Percentiles rank a stretch among this genome's conserved stretches.
Conservation (phyloP, 2,329 filamentous ascomycete species). For the Colletotrichum neosansevieriae region DNA sequence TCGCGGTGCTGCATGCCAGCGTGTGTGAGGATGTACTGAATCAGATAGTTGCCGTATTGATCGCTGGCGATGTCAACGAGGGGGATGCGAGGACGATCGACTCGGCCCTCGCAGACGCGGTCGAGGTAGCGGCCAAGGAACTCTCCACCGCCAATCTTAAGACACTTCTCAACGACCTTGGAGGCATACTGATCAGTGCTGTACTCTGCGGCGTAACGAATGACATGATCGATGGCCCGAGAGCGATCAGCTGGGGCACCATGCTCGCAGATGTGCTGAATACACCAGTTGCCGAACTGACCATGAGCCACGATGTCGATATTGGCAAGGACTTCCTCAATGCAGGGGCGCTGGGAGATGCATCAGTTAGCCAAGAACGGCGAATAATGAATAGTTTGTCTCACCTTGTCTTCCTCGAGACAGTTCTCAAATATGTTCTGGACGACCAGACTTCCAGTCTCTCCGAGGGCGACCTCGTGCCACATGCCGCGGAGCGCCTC, state of each 20-base stretch:
- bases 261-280: conserved; percentile 98
- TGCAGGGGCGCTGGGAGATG: conserved; percentile 83
- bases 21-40: conserved; percentile 96
- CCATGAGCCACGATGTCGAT: conserved; percentile 97
- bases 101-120: conserved; percentile 90
- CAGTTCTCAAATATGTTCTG: conserved; percentile 99
- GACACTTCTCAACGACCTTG: conserved; percentile 98
- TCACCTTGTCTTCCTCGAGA: conserved; percentile 96
- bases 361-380: conserved; percentile 37
- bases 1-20: conserved; percentile 90
- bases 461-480: conserved; percentile 96
- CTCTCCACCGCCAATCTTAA: conserved; percentile 93
- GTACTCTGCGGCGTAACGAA: conserved; percentile 93
- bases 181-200: conserved; percentile 99
- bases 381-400: conserved; percentile 40
- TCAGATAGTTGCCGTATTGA: conserved; percentile 98
- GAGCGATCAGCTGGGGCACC: conserved; percentile 91
- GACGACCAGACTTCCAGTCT: conserved; percentile 97
- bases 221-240: conserved; percentile 94
- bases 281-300: conserved; percentile 99
- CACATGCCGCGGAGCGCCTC: conserved; percentile 96
- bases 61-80: conserved; percentile 98
- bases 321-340: conserved; percentile 94
- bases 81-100: conserved; percentile 93
- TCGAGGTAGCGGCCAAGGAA: conserved; percentile 94